Base-by-base conservation (phyloP, 139 green algal species). In the Micractinium sp. region DNA sequence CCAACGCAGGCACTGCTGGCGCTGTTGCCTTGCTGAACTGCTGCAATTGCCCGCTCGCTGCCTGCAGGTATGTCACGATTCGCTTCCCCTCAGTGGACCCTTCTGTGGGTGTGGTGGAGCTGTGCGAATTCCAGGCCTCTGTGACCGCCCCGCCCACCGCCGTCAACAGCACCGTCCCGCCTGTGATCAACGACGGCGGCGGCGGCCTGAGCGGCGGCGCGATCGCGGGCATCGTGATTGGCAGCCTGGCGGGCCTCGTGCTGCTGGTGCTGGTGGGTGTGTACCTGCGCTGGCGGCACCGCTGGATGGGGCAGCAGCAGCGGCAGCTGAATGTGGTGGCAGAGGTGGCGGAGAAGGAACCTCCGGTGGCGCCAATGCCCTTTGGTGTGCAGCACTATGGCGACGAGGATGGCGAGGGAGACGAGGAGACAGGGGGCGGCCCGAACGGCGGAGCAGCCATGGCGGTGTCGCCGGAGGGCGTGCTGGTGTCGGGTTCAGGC, bases 171-270 rank as follows among this genome's bases (percentile, higher is more conserved):
- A 84, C 29, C 78, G n/a, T 15, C 3, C 35, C 81, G 9, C 56
- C 82, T 31, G 67, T 36, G 25, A 35, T 20, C 15, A 15, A 7
- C 27, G 31, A 29, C 38, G 38, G 38, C 83, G 56, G 83, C 67
- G 31, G 83, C 67, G 41, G 83, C 67, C 25, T 87, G 15, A 80
- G 38, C 39, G 66, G 38, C 67, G 83, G 83, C 67, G 41, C 71
- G 27, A 66, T 87, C 15, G 83, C 83, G 4, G 83, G 67, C 83
- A 87, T 87, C 19, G 83, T 81, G 67, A 4, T 87, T 22, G 83
- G 83, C 66, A 29, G 35, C 5, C 66, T 80, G 29, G 38, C 31
- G 1, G 83, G 20, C 14, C 33, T 66, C 25, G 71, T 36, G 13
- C 66, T 87, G 83, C 38, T 81, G 66, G 20, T 18, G 35, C 83